Conservation (phyloP, 2,329 filamentous ascomycete genomes). For the Scedosporium aurantiacum region DNA sequence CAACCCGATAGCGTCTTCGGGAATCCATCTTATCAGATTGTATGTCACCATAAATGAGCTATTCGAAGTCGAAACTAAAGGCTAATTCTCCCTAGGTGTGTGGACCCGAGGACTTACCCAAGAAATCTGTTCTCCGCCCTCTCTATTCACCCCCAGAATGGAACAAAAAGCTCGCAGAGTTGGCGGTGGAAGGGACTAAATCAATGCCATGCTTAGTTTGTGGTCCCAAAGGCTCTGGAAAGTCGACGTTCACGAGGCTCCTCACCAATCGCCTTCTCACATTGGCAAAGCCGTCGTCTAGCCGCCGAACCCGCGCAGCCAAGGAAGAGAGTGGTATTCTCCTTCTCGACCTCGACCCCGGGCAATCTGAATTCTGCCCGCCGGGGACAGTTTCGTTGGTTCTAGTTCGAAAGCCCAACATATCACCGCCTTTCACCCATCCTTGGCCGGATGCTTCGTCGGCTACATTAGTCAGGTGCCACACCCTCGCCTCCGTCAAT, state of each 20-base stretch:
- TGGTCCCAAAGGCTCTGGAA: constrained; percentile 62
- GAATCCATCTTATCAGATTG: constrained; percentile 37
- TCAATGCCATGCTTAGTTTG: constrained; percentile 41
- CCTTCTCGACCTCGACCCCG: constrained; percentile 67
- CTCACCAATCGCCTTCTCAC: constrained; percentile 54
- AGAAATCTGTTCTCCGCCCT: constrained; percentile 38
- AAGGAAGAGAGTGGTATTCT: constrained; percentile 25
- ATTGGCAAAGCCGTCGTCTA: constrained; percentile 14
- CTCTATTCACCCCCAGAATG: constrained; percentile 46
- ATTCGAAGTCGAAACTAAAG: neutral
- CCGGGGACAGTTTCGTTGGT: constrained; percentile 61
- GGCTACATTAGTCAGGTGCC: constrained; percentile 40
- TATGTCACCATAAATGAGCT: constrained; percentile 24
- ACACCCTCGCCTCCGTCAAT: constrained; percentile 54
- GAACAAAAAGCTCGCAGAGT: constrained; percentile 44
- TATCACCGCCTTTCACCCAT: constrained; percentile 59
- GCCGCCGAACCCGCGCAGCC: constrained; percentile 8
- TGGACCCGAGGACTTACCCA: constrained; percentile 40
- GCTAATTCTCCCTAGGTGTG: constrained; percentile 34
- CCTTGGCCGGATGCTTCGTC: constrained; percentile 17
- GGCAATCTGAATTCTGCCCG: constrained; percentile 63
- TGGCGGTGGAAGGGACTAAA: constrained; percentile 16
- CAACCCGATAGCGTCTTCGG: constrained; percentile 13
- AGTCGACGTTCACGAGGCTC: constrained; percentile 61
- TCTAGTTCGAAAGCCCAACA: constrained; percentile 46